Evolutionary conservation across 1,284 basidiomycete genomes (phyloP).

Genomic region (Rhodotorula sp.): DNA sequence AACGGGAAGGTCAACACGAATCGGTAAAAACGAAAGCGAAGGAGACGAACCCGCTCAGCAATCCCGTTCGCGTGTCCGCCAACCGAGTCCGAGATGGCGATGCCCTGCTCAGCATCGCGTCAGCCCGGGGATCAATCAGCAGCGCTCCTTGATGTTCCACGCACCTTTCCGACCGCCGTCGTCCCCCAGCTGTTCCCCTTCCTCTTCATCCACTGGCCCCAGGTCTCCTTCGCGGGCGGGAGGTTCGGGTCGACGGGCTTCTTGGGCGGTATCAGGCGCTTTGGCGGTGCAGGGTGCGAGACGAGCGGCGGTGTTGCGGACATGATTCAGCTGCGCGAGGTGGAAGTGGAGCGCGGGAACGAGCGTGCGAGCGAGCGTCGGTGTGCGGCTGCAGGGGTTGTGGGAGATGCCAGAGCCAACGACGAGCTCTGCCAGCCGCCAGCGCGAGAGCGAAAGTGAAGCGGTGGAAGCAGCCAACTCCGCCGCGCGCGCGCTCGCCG

Average conservation of each 20-base stretch:
- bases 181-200: conserved; percentile 21
- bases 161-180: conserved; percentile 16
- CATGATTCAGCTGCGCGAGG: background rate
- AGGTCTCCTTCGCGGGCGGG: conserved; percentile 25
- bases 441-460: background rate
- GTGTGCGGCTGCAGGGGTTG: background rate
- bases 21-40: background rate
- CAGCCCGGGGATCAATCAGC: background rate
- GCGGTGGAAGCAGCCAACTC: background rate
- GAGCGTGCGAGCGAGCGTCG: background rate
- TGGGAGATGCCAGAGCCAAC: too few species aligned
- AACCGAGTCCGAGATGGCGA: conserved; percentile 25
- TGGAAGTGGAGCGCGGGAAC: background rate
- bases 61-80: conserved; percentile 22
- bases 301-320: background rate
- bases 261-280: conserved; percentile 8
- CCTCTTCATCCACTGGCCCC: conserved; percentile 23
- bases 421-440: too few species aligned
- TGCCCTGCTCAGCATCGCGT: conserved; percentile 4
- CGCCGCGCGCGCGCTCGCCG: background rate
- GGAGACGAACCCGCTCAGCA: conserved; percentile 3
- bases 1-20: background rate
- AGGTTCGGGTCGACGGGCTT: conserved; percentile 3
- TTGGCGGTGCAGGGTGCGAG: conserved; percentile 28
- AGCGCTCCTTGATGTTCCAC: background rate